Percentiles rank a stretch among this genome's conserved stretches.
Evolutionary conservation across 2,329 filamentous ascomycete species (phyloP).

Genomic region (Beauveria sp.): DNA sequence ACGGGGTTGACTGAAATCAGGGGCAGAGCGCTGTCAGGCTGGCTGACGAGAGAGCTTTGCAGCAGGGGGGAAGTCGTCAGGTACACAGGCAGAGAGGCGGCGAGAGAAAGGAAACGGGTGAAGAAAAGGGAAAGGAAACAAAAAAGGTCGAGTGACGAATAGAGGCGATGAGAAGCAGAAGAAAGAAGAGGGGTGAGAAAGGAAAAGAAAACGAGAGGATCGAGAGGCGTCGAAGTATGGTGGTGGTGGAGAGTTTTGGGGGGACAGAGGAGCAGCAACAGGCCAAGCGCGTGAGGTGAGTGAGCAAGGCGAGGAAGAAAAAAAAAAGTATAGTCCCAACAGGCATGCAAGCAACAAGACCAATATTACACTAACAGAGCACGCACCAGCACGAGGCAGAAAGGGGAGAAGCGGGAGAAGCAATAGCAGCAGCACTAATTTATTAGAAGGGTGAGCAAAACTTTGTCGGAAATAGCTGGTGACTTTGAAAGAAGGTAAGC

Average conservation of each 20-base stretch:
- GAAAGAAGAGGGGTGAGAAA: slow-evolving; percentile 2
- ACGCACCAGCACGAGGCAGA: slow-evolving; percentile 5
- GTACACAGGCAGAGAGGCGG: background rate
- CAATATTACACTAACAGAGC: slow-evolving; percentile 5
- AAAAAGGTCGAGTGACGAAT: slow-evolving; percentile 2
- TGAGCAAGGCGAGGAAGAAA: background rate
- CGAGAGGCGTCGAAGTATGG: background rate
- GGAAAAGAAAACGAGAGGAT: slow-evolving; percentile 9
- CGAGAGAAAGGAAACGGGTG: background rate
- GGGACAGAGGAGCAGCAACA: slow-evolving; percentile 4
- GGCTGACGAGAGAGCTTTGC: slow-evolving; percentile 1
- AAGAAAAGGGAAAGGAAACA: background rate
- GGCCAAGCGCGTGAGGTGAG: background rate
- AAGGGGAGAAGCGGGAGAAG: slow-evolving; percentile 4
- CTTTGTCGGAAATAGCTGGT: background rate
- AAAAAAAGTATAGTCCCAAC: background rate
- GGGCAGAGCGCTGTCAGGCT: slow-evolving; percentile 10
- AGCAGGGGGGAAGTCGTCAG: background rate
- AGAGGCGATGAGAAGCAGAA: slow-evolving; percentile 9
- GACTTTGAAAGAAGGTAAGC: background rate
- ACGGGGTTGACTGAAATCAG: slow-evolving; percentile 8
- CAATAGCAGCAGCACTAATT: background rate
- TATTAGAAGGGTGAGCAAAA: background rate
- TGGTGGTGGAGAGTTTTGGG: slow-evolving; percentile 9
- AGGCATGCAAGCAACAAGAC: slow-evolving; percentile 4